A percentile compares a stretch with the other conserved stretches of the same genome.
Evolutionary conservation across 805 yeast genomes (phyloP).

Genomic region (Cyberlindnera euphorbiae): DNA sequence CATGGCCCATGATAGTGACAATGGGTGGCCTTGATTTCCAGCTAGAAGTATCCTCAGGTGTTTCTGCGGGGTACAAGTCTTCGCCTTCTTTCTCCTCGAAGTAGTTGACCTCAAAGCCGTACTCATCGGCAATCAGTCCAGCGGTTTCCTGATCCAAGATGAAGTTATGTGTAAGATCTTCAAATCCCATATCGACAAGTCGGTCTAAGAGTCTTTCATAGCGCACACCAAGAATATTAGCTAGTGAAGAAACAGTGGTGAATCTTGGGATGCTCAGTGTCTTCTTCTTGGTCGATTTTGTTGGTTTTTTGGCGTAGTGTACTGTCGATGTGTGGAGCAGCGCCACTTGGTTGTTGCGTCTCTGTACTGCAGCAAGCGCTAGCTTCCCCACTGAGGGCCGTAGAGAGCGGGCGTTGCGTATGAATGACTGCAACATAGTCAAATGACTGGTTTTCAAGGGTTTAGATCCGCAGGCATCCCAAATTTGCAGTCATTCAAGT

Average conservation of each 20-base stretch:
- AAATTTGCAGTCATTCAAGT: no score
- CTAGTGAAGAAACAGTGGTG: slow-evolving; percentile 72
- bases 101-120: slow-evolving; percentile 56
- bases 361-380: neutral
- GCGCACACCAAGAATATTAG: slow-evolving; percentile 64
- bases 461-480: no score
- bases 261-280: slow-evolving; percentile 59
- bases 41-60: slow-evolving; percentile 29
- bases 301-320: slow-evolving; percentile 3
- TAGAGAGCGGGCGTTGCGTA: no score
- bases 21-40: slow-evolving; percentile 80
- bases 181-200: slow-evolving; percentile 68
- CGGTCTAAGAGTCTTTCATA: slow-evolving; percentile 54
- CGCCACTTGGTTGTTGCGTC: neutral
- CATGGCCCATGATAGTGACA: slow-evolving; percentile 98
- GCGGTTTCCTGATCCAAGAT: slow-evolving; percentile 86
- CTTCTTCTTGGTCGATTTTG: slow-evolving; percentile 5
- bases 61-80: slow-evolving; percentile 54
- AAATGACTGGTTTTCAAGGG: no score
- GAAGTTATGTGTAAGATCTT: slow-evolving; percentile 60
- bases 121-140: slow-evolving; percentile 81
- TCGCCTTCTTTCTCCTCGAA: slow-evolving; percentile 24
- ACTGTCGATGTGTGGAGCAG: slow-evolving; percentile 1
- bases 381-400: no score
- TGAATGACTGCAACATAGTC: no score